These are phyloP conservation scores for Plantago major DNA, from an alignment of 257 asterid genomes.

Conservation along the genomic window DNA sequence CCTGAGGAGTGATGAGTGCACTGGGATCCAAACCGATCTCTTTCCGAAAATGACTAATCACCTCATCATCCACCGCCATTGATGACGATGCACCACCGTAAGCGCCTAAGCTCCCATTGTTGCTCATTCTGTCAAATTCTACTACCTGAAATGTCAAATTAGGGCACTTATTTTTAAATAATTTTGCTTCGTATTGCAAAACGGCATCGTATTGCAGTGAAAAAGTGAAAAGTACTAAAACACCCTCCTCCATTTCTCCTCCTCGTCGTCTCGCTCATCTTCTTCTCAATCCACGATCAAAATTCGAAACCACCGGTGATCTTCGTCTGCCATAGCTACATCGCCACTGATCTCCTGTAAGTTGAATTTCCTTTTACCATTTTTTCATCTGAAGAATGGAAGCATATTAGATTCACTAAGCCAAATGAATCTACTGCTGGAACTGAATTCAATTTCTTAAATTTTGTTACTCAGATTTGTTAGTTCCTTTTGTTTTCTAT, in stretches of 20 bases:
- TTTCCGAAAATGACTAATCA: slow-evolving; percentile 29
- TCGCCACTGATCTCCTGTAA: too few species aligned
- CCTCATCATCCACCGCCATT: slow-evolving; percentile 38
- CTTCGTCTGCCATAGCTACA: not conserved
- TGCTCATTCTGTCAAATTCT: not conserved
- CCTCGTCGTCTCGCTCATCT: too few species aligned
- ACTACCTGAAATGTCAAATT: not conserved
- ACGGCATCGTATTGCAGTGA: too few species aligned
- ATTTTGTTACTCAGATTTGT: too few species aligned
- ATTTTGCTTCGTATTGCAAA: too few species aligned
- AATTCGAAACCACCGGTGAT: not conserved
- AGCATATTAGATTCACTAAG: too few species aligned
- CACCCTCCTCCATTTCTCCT: not conserved
- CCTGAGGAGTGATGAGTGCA: slow-evolving; percentile 46
- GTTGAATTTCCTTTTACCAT: too few species aligned
- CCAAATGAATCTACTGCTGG: too few species aligned
- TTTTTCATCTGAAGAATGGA: too few species aligned
- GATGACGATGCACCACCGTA: slow-evolving; percentile 42
- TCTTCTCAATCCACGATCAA: not conserved
- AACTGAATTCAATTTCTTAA: too few species aligned
- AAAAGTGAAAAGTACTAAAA: not conserved
- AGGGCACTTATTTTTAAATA: not conserved
- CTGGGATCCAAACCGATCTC: slow-evolving; percentile 31
- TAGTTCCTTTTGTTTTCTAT: not conserved
- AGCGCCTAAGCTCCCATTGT: slow-evolving; percentile 26